These are phyloP conservation scores for Acer campestre DNA, from an alignment of 345 rosid species.

Conservation along the genomic window DNA sequence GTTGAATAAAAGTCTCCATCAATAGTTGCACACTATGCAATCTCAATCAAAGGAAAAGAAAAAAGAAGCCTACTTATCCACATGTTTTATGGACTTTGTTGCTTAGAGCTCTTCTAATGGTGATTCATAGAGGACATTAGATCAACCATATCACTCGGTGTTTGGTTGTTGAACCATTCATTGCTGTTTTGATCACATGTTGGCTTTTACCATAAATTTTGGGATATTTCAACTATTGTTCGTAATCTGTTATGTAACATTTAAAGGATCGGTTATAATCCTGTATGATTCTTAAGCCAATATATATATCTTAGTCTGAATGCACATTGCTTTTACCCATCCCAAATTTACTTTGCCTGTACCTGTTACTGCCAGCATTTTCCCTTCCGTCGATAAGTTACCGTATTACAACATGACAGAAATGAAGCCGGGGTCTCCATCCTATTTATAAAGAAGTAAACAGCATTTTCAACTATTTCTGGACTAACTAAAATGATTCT, in stretches of 20 bases:
- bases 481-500: not conserved
- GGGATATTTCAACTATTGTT: constrained; percentile 3
- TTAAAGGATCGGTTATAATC: not conserved
- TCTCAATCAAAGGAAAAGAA: constrained; percentile 9
- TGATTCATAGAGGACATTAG: not conserved
- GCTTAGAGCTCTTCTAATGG: not conserved
- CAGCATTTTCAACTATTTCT: not conserved
- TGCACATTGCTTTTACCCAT: not conserved
- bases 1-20: constrained; percentile 11
- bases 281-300: not conserved
- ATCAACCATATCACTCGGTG: not conserved
- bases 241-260: not conserved
- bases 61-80: not conserved
- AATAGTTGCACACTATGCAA: constrained; percentile 9
- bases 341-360: constrained; percentile 1
- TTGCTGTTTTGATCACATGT: not conserved
- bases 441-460: not conserved
- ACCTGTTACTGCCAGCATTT: not conserved
- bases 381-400: not conserved
- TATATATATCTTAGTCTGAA: not conserved
- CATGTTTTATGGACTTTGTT: not conserved
- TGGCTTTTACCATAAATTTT: not conserved
- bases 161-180: not conserved
- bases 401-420: not conserved
- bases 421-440: not conserved